These are phyloP conservation scores for Penicillium silybi DNA, from an alignment of 495 filamentous ascomycete species.

Conservation along the genomic window DNA sequence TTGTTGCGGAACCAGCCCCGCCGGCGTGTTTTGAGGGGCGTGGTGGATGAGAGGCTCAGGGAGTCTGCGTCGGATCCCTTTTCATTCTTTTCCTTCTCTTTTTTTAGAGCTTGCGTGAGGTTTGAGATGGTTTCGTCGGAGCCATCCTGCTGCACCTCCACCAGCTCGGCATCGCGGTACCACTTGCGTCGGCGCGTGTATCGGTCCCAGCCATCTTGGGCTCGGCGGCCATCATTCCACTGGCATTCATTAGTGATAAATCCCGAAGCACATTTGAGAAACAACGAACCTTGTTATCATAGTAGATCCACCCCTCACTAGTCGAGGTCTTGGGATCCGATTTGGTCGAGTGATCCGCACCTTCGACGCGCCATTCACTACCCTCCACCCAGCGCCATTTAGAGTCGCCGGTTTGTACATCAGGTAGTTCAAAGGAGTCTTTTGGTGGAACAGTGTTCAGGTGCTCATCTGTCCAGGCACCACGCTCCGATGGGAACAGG, in stretches of 20 bases:
- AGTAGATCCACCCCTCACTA: constrained; percentile 89
- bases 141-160: constrained; percentile 54
- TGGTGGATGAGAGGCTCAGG: constrained; percentile 30
- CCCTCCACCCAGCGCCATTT: constrained; percentile 86
- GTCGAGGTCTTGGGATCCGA: constrained; percentile 44
- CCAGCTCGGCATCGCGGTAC: constrained; percentile 92
- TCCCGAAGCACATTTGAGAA: background rate
- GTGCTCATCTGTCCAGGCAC: constrained; percentile 94
- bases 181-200: constrained; percentile 95
- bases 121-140: constrained; percentile 26
- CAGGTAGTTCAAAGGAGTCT: constrained; percentile 80
- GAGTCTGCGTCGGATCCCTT: constrained; percentile 20
- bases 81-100: constrained; percentile 17
- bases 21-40: constrained; percentile 30
- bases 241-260: constrained; percentile 25
- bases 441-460: constrained; percentile 73
- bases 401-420: constrained; percentile 75
- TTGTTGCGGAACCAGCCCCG: constrained; percentile 45
- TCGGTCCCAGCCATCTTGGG: constrained; percentile 87
- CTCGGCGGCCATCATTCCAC: constrained; percentile 91
- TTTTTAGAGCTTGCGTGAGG: constrained; percentile 30
- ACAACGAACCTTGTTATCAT: constrained; percentile 86
- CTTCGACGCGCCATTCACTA: constrained; percentile 85
- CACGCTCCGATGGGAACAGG: constrained; percentile 81
- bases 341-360: constrained; percentile 49